Percentiles rank a stretch among this genome's conserved stretches.
These are phyloP conservation scores for Rhizopogon vesiculosus DNA, from an alignment of 768 basidiomycete genomes.

Conservation along the genomic window DNA sequence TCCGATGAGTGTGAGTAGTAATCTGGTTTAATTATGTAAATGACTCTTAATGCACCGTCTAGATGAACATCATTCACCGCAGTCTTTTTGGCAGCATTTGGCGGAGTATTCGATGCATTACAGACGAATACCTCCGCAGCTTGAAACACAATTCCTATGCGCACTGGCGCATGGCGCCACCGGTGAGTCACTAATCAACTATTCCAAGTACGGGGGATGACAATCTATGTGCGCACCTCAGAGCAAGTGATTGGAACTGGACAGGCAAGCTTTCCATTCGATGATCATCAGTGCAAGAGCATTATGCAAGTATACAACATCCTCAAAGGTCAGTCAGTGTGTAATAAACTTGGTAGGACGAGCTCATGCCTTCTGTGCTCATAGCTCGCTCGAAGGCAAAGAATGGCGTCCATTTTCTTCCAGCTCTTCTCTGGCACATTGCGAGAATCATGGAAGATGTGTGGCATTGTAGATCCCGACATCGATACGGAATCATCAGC, in stretches of 20 bases:
- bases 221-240: background rate
- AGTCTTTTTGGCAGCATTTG: too few species aligned
- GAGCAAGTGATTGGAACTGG: background rate
- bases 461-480: slow-evolving; percentile 2
- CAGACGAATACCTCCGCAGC: too few species aligned
- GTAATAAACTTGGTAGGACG: background rate
- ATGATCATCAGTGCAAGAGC: slow-evolving; percentile 9
- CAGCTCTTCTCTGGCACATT: slow-evolving; percentile 15
- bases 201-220: background rate
- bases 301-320: slow-evolving; percentile 14
- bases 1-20: too few species aligned
- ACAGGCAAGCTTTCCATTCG: slow-evolving; percentile 14
- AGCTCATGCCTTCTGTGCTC: background rate
- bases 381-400: background rate
- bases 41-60: too few species aligned
- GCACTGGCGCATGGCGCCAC: too few species aligned
- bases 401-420: slow-evolving; percentile 1
- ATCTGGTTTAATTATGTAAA: too few species aligned
- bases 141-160: too few species aligned
- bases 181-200: background rate
- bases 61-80: too few species aligned
- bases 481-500: slow-evolving; percentile 1
- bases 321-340: slow-evolving; percentile 8
- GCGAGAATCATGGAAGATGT: slow-evolving; percentile 8
- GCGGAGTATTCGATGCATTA: too few species aligned